Evolutionary conservation across 2,329 filamentous ascomycete genomes (phyloP), one percentile per base, ranked within the genome.

Genomic region (Scorias spongiosa): DNA sequence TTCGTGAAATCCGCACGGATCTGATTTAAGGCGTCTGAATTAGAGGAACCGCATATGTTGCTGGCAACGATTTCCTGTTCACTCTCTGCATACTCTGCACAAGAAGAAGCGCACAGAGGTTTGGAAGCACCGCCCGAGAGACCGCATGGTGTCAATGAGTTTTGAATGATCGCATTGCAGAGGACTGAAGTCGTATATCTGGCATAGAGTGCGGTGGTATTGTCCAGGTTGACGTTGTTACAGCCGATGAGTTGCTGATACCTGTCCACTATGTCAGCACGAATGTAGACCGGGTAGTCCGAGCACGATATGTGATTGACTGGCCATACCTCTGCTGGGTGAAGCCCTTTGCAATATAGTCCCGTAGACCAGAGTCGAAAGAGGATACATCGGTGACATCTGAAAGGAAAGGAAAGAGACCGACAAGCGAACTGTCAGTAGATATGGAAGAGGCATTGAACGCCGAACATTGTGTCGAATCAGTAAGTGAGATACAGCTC

Each of bases 161-260:
- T 88, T 64, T 98, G 91, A 42, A 98, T 76, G 58, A 98, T 83
- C 51, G 84, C 75, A 69, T 93, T 96, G 72, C 91, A 98, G 51
- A 98, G 74, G 50, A 93, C 81, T 48, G 84, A 91, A 40, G 79
- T 91, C 5, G 89, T 93, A 65, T 89, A 98, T 54, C 91, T 81
- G 41, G 91, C 89, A 65, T 98, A 98, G 57, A 88, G 76, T 56
- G 82, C 74, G 52, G 77, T 81, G 3, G 86, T 81, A 60, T 93
- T 84, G 44, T 76, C 77, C 45, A 88, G 73, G 57, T 91, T 77
- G 55, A 95, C 70, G 49, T 75, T 74, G 40, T 75, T 71, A 61
- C 91, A 98, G 44, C 89, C 89, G 50, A 98, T 75, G 40, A 86
- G 69, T 43, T 74, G 70, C 61, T 84, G 73, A 64, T 89, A 98